These are phyloP conservation scores for Rubia peregrina DNA, from an alignment of 305 asterid genomes.

Conservation along the genomic window DNA sequence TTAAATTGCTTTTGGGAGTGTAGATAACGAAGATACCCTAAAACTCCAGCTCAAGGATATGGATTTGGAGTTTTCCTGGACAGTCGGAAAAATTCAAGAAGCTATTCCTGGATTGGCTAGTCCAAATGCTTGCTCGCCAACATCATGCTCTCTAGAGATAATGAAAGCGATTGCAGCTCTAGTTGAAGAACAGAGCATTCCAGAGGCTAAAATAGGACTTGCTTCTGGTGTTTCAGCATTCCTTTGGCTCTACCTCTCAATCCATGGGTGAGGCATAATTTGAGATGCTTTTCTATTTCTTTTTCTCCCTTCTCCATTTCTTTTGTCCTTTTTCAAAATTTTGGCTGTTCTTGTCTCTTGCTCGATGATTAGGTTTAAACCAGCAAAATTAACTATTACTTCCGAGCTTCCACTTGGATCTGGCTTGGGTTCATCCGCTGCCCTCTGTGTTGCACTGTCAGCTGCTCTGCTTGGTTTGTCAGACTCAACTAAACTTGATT, in stretches of 20 bases:
- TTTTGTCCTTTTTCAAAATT: background rate
- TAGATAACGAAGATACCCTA: constrained; percentile 63
- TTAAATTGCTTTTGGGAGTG: constrained; percentile 10
- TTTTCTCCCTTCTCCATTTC: too few relatives aligned
- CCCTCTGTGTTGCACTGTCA: constrained; percentile 79
- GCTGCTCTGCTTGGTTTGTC: constrained; percentile 79
- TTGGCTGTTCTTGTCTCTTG: background rate
- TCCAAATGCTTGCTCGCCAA: constrained; percentile 45
- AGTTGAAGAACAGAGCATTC: constrained; percentile 66
- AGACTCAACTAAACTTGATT: constrained; percentile 54
- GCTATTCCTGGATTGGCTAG: constrained; percentile 54
- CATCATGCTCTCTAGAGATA: constrained; percentile 66
- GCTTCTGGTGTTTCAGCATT: constrained; percentile 81
- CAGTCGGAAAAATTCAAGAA: constrained; percentile 66
- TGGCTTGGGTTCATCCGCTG: constrained; percentile 98
- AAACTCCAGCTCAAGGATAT: constrained; percentile 77
- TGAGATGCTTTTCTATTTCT: constrained; percentile 12
- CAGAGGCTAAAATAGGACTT: constrained; percentile 59
- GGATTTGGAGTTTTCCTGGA: constrained; percentile 78
- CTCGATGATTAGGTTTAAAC: constrained; percentile 52
- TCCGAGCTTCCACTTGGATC: constrained; percentile 95
- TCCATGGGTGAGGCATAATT: constrained; percentile 56
- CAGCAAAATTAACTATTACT: constrained; percentile 68
- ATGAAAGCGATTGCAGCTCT: constrained; percentile 60
- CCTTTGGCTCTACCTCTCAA: constrained; percentile 80